phyloP scores from a whole-genome alignment of 306 rosid species.

The Corylus heterophylla region DNA sequence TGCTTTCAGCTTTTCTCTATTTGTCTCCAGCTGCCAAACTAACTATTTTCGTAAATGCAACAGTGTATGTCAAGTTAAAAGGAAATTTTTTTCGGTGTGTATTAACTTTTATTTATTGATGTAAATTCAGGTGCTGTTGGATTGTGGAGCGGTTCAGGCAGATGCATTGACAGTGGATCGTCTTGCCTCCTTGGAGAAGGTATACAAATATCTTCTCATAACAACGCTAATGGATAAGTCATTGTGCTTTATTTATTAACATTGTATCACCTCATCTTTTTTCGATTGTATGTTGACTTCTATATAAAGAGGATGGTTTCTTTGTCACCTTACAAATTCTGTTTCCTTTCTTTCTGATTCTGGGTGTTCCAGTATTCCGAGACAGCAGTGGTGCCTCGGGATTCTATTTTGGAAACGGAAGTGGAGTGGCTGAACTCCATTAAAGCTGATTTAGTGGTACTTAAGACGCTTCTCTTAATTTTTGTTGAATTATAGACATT shows the following conservation, averaged over 20 bases:
- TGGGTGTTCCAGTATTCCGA: slow-evolving; percentile 66
- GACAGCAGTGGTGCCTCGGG: slow-evolving; percentile 90
- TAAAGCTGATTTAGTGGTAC: slow-evolving; percentile 94
- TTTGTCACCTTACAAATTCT: slow-evolving; percentile 9
- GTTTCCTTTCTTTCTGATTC: slow-evolving; percentile 15
- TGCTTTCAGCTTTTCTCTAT: too few species aligned
- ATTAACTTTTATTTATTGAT: not conserved
- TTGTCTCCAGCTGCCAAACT: too few species aligned
- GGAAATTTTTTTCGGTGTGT: too few species aligned
- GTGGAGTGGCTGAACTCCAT: slow-evolving; percentile 81
- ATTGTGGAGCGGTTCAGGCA: slow-evolving; percentile 97
- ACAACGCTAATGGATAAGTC: not conserved
- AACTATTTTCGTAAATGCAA: too few species aligned
- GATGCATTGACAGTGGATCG: slow-evolving; percentile 98
- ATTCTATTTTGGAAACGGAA: slow-evolving; percentile 65
- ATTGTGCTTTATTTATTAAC: not conserved
- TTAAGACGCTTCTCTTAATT: slow-evolving; percentile 21
- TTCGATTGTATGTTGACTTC: not conserved
- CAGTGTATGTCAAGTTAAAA: too few species aligned
- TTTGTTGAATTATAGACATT: not conserved
- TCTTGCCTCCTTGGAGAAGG: slow-evolving; percentile 94
- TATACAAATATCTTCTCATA: slow-evolving; percentile 22
- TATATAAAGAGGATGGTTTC: not conserved
- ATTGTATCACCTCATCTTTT: not conserved
- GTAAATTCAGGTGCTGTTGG: slow-evolving; percentile 68